Evolutionary conservation across 495 filamentous ascomycete genomes (phyloP), one percentile per base, ranked within the genome.

Genomic region (Penicillium maclennaniae): DNA sequence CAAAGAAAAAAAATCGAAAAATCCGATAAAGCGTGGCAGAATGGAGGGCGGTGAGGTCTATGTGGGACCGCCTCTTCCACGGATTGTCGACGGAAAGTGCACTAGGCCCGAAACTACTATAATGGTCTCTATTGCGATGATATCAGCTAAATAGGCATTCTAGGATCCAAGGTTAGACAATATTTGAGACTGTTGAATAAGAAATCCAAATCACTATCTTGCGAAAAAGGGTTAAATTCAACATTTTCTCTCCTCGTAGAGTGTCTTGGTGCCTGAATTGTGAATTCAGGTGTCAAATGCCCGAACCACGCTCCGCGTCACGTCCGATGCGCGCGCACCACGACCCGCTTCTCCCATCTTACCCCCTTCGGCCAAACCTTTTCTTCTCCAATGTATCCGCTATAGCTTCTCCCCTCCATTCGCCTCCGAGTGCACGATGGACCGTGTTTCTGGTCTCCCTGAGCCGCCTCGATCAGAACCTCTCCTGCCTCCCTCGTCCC

Each of bases 401-500:
- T 50, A 27, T n/a, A 43, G 40, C 44, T 17, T 56, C 19, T 53
- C 38, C 42, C 16, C 48, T 50, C 44, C 42, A 57, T 25, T 57
- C 53, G 54, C 14, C 58, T 27, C 51, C 52, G 52, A 58, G 58
- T 48, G 47, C 62, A 72, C 62, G 67, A 75, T 75, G 72, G 61
- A 63, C 59, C 44, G 46, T 56, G 43, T 53, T 54, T 63, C 59
- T 63, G 67, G 65, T 65, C 65, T 73, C 37, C 67, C 69, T 47
- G 67, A 73, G 36, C 65, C 69, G 43, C 70, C 69, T 26, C 66
- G 66, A 58, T 77, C 74, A 52, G 71, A 77, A 47, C 74, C 74
- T 31, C 67, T 71, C 43, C 63, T 70, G 31, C 65, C 62, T 61
- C 53, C 58, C 12, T 66, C 68, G 21, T 58, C 63, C 17, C 67